These are phyloP conservation scores for Cylindrodendrum hubeiense DNA, from an alignment of 2,329 filamentous ascomycete species.

Conservation along the genomic window DNA sequence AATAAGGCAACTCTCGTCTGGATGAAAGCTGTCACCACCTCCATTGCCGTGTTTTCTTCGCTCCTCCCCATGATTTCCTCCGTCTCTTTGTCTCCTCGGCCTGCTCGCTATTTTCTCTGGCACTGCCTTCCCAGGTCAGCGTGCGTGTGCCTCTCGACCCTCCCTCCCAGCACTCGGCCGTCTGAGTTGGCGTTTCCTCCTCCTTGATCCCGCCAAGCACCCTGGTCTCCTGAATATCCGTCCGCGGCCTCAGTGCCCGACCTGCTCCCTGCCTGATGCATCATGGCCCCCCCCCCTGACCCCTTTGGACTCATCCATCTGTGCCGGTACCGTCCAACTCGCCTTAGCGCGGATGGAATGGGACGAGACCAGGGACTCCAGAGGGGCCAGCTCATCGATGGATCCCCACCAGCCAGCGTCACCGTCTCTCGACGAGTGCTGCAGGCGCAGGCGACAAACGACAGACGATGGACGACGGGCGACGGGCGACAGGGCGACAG, in stretches of 20 bases:
- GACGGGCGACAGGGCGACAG: slow-evolving; percentile 18
- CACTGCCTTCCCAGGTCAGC: neutral
- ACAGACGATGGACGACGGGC: slow-evolving; percentile 26
- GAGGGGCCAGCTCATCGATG: slow-evolving; percentile 47
- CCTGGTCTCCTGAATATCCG: slow-evolving; percentile 18
- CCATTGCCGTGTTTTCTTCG: slow-evolving; percentile 27
- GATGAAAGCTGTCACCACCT: slow-evolving; percentile 3
- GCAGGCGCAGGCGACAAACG: slow-evolving; percentile 35
- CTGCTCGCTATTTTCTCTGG: neutral
- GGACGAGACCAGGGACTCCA: slow-evolving; percentile 45
- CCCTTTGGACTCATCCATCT: slow-evolving; percentile 24
- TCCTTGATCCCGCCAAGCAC: slow-evolving; percentile 14
- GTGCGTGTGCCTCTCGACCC: neutral
- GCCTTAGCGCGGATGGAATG: slow-evolving; percentile 43
- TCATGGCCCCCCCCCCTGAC: slow-evolving; percentile 41
- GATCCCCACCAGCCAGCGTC: slow-evolving; percentile 45
- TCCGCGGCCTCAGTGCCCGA: slow-evolving; percentile 40
- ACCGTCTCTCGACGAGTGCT: slow-evolving; percentile 45
- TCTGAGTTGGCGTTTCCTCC: slow-evolving; percentile 19
- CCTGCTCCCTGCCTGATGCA: slow-evolving; percentile 45
- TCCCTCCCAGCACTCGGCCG: slow-evolving; percentile 27
- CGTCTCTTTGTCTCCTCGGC: neutral
- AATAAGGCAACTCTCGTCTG: neutral
- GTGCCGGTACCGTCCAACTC: slow-evolving; percentile 31
- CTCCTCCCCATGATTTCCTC: neutral